Evolutionary conservation across 2,329 filamentous ascomycete species (phyloP).

Genomic region (Trichoderma sp.): DNA sequence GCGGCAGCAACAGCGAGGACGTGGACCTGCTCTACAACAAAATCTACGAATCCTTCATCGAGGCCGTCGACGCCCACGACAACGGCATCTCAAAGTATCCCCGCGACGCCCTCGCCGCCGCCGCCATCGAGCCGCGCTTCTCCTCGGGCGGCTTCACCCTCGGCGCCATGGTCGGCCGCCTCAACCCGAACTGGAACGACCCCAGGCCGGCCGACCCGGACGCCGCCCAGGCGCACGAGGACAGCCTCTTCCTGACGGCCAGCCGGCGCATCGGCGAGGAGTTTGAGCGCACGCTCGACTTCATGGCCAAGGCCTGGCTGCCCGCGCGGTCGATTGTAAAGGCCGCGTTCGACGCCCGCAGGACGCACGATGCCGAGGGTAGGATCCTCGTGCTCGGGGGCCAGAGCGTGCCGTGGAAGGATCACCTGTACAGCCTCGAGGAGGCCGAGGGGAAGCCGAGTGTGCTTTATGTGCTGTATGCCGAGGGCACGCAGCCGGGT

Average conservation of each 20-base stretch:
- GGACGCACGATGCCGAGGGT: slow-evolving; percentile 69
- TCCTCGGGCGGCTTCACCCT: slow-evolving; percentile 81
- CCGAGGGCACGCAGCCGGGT: slow-evolving; percentile 73
- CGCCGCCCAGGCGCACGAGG: slow-evolving; percentile 71
- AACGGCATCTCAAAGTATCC: slow-evolving; percentile 90
- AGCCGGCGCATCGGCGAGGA: slow-evolving; percentile 85
- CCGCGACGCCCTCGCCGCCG: slow-evolving; percentile 65
- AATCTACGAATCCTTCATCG: slow-evolving; percentile 89
- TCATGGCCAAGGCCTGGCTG: slow-evolving; percentile 77
- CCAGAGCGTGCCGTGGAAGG: slow-evolving; percentile 89
- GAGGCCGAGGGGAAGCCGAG: slow-evolving; percentile 59
- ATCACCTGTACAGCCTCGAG: slow-evolving; percentile 90
- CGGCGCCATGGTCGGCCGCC: slow-evolving; percentile 76
- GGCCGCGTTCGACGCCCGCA: slow-evolving; percentile 70
- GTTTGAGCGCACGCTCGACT: slow-evolving; percentile 79
- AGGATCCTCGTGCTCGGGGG: slow-evolving; percentile 78
- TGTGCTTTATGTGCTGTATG: slow-evolving; percentile 87
- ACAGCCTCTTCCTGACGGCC: slow-evolving; percentile 75
- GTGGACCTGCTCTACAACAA: slow-evolving; percentile 80
- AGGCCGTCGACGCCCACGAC: slow-evolving; percentile 96
- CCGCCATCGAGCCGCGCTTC: slow-evolving; percentile 80
- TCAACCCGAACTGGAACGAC: slow-evolving; percentile 84
- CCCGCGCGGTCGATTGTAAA: slow-evolving; percentile 81
- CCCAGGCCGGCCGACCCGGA: slow-evolving; percentile 52
- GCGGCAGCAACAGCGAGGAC: slow-evolving; percentile 57